Evolutionary conservation across 805 yeast species (phyloP), one percentile per base, ranked within the genome.

Genomic region (Wickerhamiella kurtzmanii): DNA sequence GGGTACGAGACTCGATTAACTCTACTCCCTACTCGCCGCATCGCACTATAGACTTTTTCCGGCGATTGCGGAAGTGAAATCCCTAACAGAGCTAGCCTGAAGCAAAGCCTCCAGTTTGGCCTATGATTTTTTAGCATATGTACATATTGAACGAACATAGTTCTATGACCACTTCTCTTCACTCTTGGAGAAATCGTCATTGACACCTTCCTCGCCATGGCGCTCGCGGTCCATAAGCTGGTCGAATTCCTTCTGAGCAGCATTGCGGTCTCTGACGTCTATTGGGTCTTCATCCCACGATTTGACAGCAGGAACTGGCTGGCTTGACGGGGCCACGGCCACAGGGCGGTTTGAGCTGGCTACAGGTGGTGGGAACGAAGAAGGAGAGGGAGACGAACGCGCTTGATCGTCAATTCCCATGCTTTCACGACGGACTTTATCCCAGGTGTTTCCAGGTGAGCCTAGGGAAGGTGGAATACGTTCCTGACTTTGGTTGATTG

Each of bases 1-100:
- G 96, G 96, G 80, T 87, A 22, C 61, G 68, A 35, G 67, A 68
- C 38, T 60, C 45, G 38, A 35, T 41, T 75, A 42, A 38, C n/a
- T 18, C 15, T 6, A 15, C 5, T 6, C 20, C n/a, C 41, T 11
- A 38, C n/a, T 38, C 20, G 21, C 41, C 15, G 22, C n/a, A 11
- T 6, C 25, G 25, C 16, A 19, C 41, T 19, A 22, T 35, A 15
- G 21, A 28, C 18, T 42, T 50, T 17, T 32, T 18, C 1, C 6
- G 38, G n/a, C 36, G 43, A 9, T 44, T 51, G 17, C 32, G 18
- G 5, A 43, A 40, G 35, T 51, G 46, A 22, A 46, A 49, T 42
- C 21, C 11, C 8, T 37, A 32, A 36, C 6, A 4, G 20, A 16
- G 6, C 13, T 22, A 6, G 35, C 37, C 15, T 9, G 17, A 40